phyloP scores from a whole-genome alignment of 768 basidiomycete genomes.

The Xerocomellus chrysenteron region DNA sequence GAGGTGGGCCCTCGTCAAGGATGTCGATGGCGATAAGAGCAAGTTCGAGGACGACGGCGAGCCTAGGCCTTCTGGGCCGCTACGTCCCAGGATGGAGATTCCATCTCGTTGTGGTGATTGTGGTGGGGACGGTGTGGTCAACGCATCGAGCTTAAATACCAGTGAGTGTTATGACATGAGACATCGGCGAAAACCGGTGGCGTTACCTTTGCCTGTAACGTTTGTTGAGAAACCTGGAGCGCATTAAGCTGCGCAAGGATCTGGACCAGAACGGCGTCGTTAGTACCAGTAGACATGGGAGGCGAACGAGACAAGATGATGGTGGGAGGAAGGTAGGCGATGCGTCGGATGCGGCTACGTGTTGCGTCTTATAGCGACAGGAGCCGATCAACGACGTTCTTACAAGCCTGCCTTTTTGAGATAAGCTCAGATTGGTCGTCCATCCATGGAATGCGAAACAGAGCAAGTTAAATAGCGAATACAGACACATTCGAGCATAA shows the following conservation, averaged over 20 bases:
- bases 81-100: conserved; percentile 27
- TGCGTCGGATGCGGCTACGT: not conserved
- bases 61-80: conserved; percentile 5
- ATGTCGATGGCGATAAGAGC: conserved; percentile 32
- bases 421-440: too few species aligned
- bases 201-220: conserved; percentile 73
- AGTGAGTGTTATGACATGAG: not conserved
- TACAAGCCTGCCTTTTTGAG: conserved; percentile 2
- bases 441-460: not conserved
- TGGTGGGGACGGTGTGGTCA: conserved; percentile 30
- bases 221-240: conserved; percentile 73
- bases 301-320: conserved; percentile 7
- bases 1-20: conserved; percentile 25
- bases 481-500: not conserved
- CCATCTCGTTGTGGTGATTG: conserved; percentile 26
- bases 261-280: conserved; percentile 64
- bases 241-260: conserved; percentile 71
- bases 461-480: not conserved
- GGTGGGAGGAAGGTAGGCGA: conserved; percentile 11
- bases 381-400: not conserved
- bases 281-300: conserved; percentile 28
- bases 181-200: not conserved
- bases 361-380: conserved; percentile 5
- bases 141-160: conserved; percentile 49
- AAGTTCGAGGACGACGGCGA: conserved; percentile 26